Evolutionary conservation across 768 basidiomycete species (phyloP), one percentile per base, ranked within the genome.

Genomic region (Macrolepiota albuminosa): DNA sequence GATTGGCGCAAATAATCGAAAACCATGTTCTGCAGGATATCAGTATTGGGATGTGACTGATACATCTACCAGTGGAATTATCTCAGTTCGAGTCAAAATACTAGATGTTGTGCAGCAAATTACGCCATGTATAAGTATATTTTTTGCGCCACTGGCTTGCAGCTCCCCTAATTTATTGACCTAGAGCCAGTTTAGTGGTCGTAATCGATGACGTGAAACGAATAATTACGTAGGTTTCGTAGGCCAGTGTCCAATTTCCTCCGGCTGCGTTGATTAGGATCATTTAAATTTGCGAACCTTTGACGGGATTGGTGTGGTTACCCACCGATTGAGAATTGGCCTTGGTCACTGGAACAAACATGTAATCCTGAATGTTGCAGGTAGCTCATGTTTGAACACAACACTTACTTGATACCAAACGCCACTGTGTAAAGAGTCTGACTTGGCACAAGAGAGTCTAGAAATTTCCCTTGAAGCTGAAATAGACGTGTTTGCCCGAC

Each of bases 61-160:
- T 72, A 72, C 71, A 73, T 72, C 70, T 73, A 43, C 34, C n/a
- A 46, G 8, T 46, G 33, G 50, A 11, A 29, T 16, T 18, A 9
- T 56, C 26, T 43, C 39, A 57, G 40, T 33, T 24, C 1, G 31
- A 46, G 13, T 34, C 52, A 43, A 33, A 26, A 7, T 18, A 3
- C 2, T 1, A n/a, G 21, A 31, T 13, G 29, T 1, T 31, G 29
- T 33, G 18, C 40, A 54, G 18, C 26, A 14, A 42, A 64, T 24
- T 45, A 70, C 71, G 42, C 70, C 68, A 47, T 73, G 72, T n/a
- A 73, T 68, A 8, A 72, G 54, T 47, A 73, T 68, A 56, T 73
- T 73, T 46, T 62, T 62, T 6, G 71, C 71, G 9, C 71, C 72
- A 50, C 47, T 50, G n/a, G 63, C 69, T 59, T 73, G 72, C 9